Conservation (phyloP, 1,139 yeast genomes). For the Magnusiomyces suaveolens region DNA sequence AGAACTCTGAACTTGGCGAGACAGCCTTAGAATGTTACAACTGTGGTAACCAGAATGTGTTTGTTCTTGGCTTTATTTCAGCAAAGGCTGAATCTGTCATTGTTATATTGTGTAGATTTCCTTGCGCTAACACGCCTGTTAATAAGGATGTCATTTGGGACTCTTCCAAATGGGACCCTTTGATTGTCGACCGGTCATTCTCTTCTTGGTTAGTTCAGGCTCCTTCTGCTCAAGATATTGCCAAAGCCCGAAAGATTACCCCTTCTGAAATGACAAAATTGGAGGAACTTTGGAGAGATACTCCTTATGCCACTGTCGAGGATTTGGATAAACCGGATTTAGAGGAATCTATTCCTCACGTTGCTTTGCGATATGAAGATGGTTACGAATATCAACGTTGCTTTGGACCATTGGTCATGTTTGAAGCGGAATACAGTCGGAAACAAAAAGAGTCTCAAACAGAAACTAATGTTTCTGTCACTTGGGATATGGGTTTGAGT, state of each 20-base stretch:
- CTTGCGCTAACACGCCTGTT: constrained; percentile 61
- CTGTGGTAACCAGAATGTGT: constrained; percentile 77
- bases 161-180: constrained; percentile 76
- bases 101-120: constrained; percentile 77
- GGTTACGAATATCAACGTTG: constrained; percentile 80
- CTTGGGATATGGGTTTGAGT: constrained; percentile 65
- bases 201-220: constrained; percentile 70
- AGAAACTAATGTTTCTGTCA: constrained; percentile 60
- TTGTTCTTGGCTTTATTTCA: constrained; percentile 75
- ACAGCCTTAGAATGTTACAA: constrained; percentile 81
- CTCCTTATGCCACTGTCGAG: constrained; percentile 57
- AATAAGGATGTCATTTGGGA: constrained; percentile 57
- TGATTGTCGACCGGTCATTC: constrained; percentile 70
- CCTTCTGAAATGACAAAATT: constrained; percentile 60
- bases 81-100: constrained; percentile 84
- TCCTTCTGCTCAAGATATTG: constrained; percentile 57
- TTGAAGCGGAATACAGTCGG: constrained; percentile 74
- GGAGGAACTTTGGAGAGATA: constrained; percentile 74
- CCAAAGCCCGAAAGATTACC: constrained; percentile 46
- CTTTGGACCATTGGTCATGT: constrained; percentile 72
- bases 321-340: constrained; percentile 42
- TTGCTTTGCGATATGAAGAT: constrained; percentile 67
- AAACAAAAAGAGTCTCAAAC: constrained; percentile 71
- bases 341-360: constrained; percentile 57
- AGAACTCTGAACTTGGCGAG: constrained; percentile 76